Evolutionary conservation across 2,329 filamentous ascomycete species (phyloP).

Genomic region (Ophiostoma ips): DNA sequence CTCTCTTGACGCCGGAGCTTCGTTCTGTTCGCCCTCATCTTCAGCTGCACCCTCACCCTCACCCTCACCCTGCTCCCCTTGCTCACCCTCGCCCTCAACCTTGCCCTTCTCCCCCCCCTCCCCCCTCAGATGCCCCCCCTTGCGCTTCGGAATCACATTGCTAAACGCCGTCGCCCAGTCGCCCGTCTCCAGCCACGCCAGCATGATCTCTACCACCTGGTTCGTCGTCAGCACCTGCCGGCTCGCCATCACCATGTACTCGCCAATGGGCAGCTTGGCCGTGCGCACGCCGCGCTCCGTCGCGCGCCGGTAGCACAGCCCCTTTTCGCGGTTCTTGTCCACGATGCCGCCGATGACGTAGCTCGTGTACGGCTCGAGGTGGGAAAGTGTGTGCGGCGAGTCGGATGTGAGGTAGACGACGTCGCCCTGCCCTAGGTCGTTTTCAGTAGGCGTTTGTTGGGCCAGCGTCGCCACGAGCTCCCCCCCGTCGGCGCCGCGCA

Average conservation of each 20-base stretch:
- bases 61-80: neutral
- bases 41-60: neutral
- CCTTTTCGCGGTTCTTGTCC: constrained; percentile 93
- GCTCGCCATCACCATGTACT: constrained; percentile 83
- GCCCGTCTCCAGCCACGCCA: constrained; percentile 76
- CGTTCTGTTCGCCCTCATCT: neutral
- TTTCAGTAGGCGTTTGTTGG: neutral
- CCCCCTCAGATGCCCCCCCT: constrained; percentile 55
- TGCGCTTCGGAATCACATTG: constrained; percentile 77
- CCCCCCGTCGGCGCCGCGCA: constrained; percentile 45
- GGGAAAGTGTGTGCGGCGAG: constrained; percentile 69
- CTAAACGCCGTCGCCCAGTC: constrained; percentile 89
- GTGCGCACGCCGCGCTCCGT: constrained; percentile 64
- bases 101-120: constrained; percentile 16
- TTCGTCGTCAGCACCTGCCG: constrained; percentile 83
- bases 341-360: constrained; percentile 93
- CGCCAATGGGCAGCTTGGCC: constrained; percentile 84
- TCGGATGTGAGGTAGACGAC: constrained; percentile 87
- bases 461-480: constrained; percentile 29
- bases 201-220: constrained; percentile 93
- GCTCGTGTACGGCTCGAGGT: constrained; percentile 73
- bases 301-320: constrained; percentile 76
- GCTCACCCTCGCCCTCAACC: constrained; percentile 12
- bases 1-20: constrained; percentile 5
- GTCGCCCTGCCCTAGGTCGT: constrained; percentile 19